Base-by-base conservation (phyloP, 306 rosid species). In the Cucurbita pepo region DNA sequence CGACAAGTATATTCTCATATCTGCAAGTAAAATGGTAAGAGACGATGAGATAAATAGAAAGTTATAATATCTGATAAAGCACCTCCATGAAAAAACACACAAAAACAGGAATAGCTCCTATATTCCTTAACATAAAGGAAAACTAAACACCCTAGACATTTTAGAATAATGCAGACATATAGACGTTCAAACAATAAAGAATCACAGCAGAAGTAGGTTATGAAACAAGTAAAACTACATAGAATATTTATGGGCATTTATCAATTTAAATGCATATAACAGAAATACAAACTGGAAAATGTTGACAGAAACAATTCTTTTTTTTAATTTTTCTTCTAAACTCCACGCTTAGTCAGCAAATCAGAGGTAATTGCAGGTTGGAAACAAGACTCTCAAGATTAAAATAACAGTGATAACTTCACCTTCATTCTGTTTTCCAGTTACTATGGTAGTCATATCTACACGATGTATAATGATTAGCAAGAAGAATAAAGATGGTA, bases 1-100 rank as follows among this genome's bases (percentile, higher is more conserved):
- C 90, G 82, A 87, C 81, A 60, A 91, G 85, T 71, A 85, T 81
- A 84, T 84, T 94, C 87, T 94, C 99, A 70, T 89, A 91, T 91
- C 99, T 94, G 86, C 85, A 91, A 80, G 83, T 73, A 77, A 77
- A 81, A 62, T 37, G 69, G 59, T 75, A 56, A 79, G 65, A 19
- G 22, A 77, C 34, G 14, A 19, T 60, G 72, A 73, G 77, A 59
- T 58, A 61, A 78, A 41, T 40, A 13, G 21, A 64, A 77, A 30
- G 34, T 3, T 25, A 18, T 30, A 74, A 48, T 45, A 16, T 34
- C 65, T 52, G 16, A 38, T 72, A 12, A 72, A 34, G 38, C 51
- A 72, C 16, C n/a, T n/a, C 38, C 54, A 65, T 3, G 54, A 65
- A 38, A 65, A 65, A 65, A 65, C 37, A 43, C 14, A 12, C 8